Evolutionary conservation across 2,329 filamentous ascomycete species (phyloP), one percentile per base, ranked within the genome.

Genomic region (Colletotrichum spinosum): DNA sequence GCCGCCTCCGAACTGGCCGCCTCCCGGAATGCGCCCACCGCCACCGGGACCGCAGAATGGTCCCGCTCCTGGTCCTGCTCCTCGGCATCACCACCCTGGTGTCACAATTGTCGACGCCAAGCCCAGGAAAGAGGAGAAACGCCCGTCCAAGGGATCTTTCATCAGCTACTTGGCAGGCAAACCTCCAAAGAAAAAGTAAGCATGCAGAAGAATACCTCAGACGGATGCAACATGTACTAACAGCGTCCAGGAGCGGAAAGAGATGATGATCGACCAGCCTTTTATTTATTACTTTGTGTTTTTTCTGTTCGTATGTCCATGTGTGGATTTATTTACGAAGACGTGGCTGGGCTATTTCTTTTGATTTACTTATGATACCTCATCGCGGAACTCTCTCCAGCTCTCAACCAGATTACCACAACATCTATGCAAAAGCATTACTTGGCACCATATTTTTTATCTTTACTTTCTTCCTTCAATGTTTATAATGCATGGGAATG

Each of bases 131-230:
- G 46, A 70, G 13, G 70, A 70, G 25, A 69, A 70, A 12, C 76
- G 72, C 63, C 75, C 74, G 65, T 73, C 69, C 57, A 74, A 74
- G 53, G 2, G 70, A 12, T 70, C 73, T 7, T 62, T 79, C 57
- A 70, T 79, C 9, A 73, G 70, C 9, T 80, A 76, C 75, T 72
- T 79, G 64, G 68, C 64, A 59, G 70, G 68, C 3, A 72, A 72
- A 50, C 71, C 73, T 15, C 52, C 69, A 8, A 77, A 75, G 68
- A 80, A 72, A 69, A 77, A 74, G 76, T 77, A 65, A 69, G 74
- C 70, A 25, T 35, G 8, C 15, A 33, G 3, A 9, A 12, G 38
- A 15, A 2, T 9, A 8, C 17, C 12, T 17, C n/a, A 4, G 4
- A 13, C n/a, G 9, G 25, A 25, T 25, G 25, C 25, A 25, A 25